These are phyloP conservation scores for Mycena epipterygia DNA, from an alignment of 768 basidiomycete species.

Conservation along the genomic window DNA sequence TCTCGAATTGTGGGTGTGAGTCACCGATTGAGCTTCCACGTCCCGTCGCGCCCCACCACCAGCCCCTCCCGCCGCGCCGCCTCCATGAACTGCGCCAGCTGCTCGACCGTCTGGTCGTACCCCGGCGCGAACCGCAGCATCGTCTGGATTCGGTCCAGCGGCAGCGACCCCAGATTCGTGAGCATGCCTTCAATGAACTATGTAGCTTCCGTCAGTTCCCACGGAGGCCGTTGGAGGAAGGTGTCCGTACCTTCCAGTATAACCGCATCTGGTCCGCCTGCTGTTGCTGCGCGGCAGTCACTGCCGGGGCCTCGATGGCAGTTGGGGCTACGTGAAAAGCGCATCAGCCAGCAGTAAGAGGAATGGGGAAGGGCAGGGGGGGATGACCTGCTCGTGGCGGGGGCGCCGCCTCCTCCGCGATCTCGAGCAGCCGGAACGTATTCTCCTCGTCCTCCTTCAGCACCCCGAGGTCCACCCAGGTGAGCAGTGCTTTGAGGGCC, in stretches of 20 bases:
- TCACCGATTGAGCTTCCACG: constrained; percentile 67
- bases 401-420: constrained; percentile 61
- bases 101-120: constrained; percentile 85
- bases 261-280: constrained; percentile 89
- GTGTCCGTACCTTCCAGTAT: constrained; percentile 81
- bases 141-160: constrained; percentile 86
- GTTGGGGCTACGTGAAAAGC: constrained; percentile 39
- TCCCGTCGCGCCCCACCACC: constrained; percentile 76
- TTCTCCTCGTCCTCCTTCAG: constrained; percentile 76
- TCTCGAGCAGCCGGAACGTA: constrained; percentile 75
- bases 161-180: constrained; percentile 83
- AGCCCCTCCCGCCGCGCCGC: constrained; percentile 83
- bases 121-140: constrained; percentile 90
- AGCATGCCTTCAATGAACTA: constrained; percentile 95
- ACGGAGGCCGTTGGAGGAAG: not conserved
- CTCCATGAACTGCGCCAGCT: constrained; percentile 85
- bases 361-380: not conserved
- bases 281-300: constrained; percentile 75
- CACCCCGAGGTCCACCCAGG: constrained; percentile 89
- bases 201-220: constrained; percentile 14
- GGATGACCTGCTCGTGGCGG: constrained; percentile 44
- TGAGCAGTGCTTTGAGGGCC: constrained; percentile 80
- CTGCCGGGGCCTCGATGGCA: constrained; percentile 59
- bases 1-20: constrained; percentile 11
- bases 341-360: not conserved